Conservation (phyloP, 225 moss, liverwort and hornwort species). For the Pleurozium schreberi region DNA sequence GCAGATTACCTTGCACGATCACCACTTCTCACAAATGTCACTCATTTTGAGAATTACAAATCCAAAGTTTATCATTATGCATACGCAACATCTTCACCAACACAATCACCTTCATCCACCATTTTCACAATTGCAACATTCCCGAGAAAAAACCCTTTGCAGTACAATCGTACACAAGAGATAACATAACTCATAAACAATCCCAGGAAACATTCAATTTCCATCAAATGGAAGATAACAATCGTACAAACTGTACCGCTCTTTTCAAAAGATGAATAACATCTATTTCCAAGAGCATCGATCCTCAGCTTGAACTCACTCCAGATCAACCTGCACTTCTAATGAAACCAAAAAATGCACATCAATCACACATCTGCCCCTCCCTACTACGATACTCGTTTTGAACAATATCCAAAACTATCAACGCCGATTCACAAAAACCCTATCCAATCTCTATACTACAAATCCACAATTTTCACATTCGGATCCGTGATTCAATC, state of each 20-base stretch:
- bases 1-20: background rate
- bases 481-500: no score
- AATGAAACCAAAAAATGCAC: background rate
- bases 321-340: background rate
- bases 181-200: background rate
- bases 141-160: fast-evolving
- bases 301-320: background rate
- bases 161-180: background rate
- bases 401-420: background rate
- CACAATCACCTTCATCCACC: background rate
- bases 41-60: background rate
- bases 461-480: background rate
- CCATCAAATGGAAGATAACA: background rate
- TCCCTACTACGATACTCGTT: background rate
- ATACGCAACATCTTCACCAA: background rate
- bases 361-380: background rate
- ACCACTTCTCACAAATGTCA: background rate
- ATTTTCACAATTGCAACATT: no score
- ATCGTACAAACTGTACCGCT: background rate
- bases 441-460: background rate
- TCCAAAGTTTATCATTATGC: background rate
- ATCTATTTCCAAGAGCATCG: background rate
- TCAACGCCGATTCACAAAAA: background rate
- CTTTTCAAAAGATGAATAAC: background rate
- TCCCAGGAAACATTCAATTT: background rate